phyloP scores from a whole-genome alignment of 1,284 basidiomycete genomes.

The Cutaneotrichosporon cutaneum region DNA sequence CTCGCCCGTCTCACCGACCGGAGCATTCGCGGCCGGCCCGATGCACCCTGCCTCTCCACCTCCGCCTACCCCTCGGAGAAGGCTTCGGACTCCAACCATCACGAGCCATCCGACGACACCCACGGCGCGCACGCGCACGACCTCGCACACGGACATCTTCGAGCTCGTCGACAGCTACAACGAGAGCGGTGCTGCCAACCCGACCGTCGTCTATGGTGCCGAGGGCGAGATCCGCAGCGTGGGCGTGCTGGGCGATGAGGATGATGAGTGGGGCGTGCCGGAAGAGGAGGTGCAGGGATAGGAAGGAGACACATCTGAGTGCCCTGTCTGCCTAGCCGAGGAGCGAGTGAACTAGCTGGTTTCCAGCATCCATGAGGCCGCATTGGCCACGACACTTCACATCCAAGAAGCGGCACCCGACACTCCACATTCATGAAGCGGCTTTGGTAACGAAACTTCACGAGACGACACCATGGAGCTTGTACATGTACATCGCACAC shows the following conservation, averaged over 20 bases:
- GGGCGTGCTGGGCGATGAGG: conserved; percentile 42
- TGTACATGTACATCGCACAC: not conserved
- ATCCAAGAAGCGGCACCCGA: no score
- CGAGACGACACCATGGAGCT: not conserved
- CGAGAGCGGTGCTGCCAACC: conserved; percentile 49
- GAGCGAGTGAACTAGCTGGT: not conserved
- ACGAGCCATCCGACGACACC: conserved; percentile 32
- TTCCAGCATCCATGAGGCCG: no score
- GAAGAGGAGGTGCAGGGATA: not conserved
- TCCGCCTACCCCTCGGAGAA: conserved; percentile 37
- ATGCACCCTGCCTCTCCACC: conserved; percentile 26
- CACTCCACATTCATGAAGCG: no score
- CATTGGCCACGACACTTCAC: not conserved
- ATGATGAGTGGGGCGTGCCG: conserved; percentile 1
- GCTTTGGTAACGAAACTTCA: not conserved
- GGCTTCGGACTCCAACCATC: conserved; percentile 36
- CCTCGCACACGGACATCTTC: conserved; percentile 48
- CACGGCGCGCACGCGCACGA: conserved; percentile 39
- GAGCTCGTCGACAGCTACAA: conserved; percentile 49
- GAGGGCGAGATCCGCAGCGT: conserved; percentile 44
- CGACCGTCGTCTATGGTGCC: conserved; percentile 49
- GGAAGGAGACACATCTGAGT: no score
- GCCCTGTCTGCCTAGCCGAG: no score
- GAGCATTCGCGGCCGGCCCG: conserved; percentile 6
- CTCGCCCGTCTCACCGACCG: conserved; percentile 30